These are phyloP conservation scores for Spergularia azorica DNA, from an alignment of 179 eudicot genomes.

Conservation along the genomic window DNA sequence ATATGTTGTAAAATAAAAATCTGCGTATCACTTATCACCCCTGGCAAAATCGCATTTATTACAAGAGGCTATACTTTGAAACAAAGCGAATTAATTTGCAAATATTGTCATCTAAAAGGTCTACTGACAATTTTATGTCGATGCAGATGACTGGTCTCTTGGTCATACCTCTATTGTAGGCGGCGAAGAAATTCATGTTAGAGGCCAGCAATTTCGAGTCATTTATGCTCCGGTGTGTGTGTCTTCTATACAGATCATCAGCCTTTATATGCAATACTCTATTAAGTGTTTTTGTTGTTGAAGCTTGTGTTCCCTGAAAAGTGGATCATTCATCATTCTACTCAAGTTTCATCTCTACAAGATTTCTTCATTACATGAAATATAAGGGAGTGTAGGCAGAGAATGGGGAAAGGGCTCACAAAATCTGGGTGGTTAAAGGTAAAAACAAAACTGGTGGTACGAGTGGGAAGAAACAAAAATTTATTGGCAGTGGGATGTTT, in stretches of 20 bases:
- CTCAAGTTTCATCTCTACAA: too few species aligned
- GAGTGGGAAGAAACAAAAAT: neutral
- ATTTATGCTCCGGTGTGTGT: slow-evolving; percentile 71
- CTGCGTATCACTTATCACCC: neutral
- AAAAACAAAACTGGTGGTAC: neutral
- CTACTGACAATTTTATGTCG: slow-evolving; percentile 20
- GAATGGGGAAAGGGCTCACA: neutral
- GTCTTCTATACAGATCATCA: neutral
- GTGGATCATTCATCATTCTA: too few species aligned
- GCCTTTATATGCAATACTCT: neutral
- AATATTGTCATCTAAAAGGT: slow-evolving; percentile 3
- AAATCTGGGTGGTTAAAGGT: neutral
- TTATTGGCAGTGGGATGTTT: neutral
- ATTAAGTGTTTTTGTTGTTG: neutral
- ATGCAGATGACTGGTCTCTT: slow-evolving; percentile 79
- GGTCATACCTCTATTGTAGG: slow-evolving; percentile 61
- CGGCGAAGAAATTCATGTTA: slow-evolving; percentile 67
- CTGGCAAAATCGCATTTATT: neutral
- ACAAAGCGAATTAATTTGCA: neutral
- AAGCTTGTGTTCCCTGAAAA: too few species aligned
- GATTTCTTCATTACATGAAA: neutral
- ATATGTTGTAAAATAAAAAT: neutral
- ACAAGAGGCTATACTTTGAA: neutral
- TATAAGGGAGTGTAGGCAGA: neutral
- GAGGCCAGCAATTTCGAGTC: slow-evolving; percentile 62